Base-by-base conservation (phyloP, 2,329 filamentous ascomycete species). In the Arachnopeziza araneosa region DNA sequence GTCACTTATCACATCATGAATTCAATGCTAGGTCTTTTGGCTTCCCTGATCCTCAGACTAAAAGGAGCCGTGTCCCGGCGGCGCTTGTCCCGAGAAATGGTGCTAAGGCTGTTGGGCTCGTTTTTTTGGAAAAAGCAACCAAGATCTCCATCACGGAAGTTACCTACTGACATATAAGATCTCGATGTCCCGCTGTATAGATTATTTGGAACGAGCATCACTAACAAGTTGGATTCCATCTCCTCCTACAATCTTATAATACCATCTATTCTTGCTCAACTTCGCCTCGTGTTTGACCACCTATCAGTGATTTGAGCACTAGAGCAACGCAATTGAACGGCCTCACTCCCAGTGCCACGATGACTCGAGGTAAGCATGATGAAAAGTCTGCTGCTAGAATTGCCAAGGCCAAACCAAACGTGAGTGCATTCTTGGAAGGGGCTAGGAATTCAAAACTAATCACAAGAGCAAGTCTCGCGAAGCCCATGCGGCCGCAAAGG, bases 351-450 rank as follows among this genome's bases (percentile, higher is more conserved):
- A 44, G 17, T 14, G 24, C 48, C 59, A 62, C 7, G n/a, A 66
- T 64, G 62, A 60, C 62, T 48, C 52, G 56, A 50, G 55, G 58
- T 10, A 62, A 61, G 52, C 62, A 62, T 30, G 55, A 59, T 19
- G 57, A 64, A 17, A 60, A 61, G 21, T 64, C 62, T 2, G 64
- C 63, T 4, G 58, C 56, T 6, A 61, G 66, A 53, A 66, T 68
- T 24, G 56, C 52, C 1, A 55, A 54, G 9, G 55, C 58, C 21
- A 63, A 64, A n/a, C 60, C 62, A 53, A 54, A 56, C 21, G 66
- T 68, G 60, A 61, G 62, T 61, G 10, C 36, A 19, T 44, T 19
- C 36, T 44, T 30, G 57, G 19, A 26, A 49, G 36, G 36, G 21
- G 22, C 14, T 17, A 52, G 8, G n/a, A 22, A 52, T 21, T 23